Evolutionary conservation across 2,329 filamentous ascomycete species (phyloP).

Genomic region (Hymenoscyphus linearis): DNA sequence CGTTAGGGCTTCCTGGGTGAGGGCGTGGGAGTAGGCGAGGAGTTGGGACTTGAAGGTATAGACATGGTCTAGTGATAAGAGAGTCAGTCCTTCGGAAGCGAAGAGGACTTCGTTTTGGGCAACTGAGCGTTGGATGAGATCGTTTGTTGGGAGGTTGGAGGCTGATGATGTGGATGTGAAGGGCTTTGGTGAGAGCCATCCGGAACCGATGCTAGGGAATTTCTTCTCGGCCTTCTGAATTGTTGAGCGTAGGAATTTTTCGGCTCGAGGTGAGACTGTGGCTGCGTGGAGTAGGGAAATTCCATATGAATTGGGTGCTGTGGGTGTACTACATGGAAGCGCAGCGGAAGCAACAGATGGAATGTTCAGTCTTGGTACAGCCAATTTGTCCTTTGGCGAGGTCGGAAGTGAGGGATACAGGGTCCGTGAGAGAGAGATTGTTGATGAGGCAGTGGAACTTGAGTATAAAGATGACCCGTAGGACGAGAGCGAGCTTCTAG

Average conservation of each 20-base stretch:
- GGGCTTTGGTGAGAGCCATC: conserved; percentile 28
- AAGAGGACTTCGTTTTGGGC: conserved; percentile 58
- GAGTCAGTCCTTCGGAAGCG: conserved; percentile 51
- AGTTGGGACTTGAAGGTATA: conserved; percentile 61
- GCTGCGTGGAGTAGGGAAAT: conserved; percentile 44
- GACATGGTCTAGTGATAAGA: conserved; percentile 55
- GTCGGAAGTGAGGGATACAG: conserved; percentile 23
- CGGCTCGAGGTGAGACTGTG: conserved; percentile 42
- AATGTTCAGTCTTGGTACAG: conserved; percentile 11
- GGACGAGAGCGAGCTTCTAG: conserved; percentile 3
- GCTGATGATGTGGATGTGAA: conserved; percentile 37
- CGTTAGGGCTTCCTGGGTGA: conserved; percentile 38
- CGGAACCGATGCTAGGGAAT: conserved; percentile 37
- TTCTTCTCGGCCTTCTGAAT: conserved; percentile 50
- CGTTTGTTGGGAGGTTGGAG: conserved; percentile 42
- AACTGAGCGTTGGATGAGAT: conserved; percentile 51
- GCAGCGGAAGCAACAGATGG: conserved; percentile 22
- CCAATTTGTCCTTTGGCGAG: conserved; percentile 19
- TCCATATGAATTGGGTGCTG: conserved; percentile 38
- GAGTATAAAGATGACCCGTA: conserved; percentile 8
- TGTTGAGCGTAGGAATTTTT: conserved; percentile 42
- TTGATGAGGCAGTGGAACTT: conserved; percentile 12
- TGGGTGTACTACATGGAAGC: conserved; percentile 29
- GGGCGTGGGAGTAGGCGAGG: conserved; percentile 48
- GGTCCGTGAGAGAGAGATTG: conserved; percentile 21